A percentile compares a stretch with the other conserved stretches of the same genome.
Conservation (phyloP, 192 early-diverging fungal species). For the Coemansia sp. region DNA sequence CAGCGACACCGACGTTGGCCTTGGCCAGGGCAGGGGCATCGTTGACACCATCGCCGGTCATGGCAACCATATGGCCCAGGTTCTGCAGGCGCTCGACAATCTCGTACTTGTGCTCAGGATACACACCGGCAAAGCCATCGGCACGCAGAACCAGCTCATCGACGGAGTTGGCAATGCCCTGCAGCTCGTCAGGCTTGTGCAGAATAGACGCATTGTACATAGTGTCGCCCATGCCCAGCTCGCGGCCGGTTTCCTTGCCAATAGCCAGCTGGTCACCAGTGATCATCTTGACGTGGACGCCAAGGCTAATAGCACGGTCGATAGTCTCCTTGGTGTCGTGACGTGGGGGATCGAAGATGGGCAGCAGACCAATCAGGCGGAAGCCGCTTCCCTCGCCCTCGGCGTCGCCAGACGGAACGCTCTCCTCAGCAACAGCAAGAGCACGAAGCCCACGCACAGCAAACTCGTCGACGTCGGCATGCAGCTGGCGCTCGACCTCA, state of each 20-base stretch:
- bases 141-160: conserved; percentile 64
- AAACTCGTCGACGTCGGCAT: conserved; percentile 69
- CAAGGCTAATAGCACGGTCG: conserved; percentile 69
- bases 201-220: conserved; percentile 69
- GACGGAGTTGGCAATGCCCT: conserved; percentile 57
- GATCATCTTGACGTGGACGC: conserved; percentile 92
- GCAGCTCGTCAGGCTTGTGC: conserved; percentile 63
- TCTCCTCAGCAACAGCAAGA: conserved; percentile 72
- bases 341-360: conserved; percentile 76
- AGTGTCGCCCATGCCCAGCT: conserved; percentile 69
- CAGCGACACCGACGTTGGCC: conserved; percentile 74
- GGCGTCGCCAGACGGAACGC: conserved; percentile 58
- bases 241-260: conserved; percentile 78
- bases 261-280: conserved; percentile 90
- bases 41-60: conserved; percentile 77
- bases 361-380: conserved; percentile 69
- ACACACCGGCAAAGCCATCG: conserved; percentile 68
- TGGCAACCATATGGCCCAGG: conserved; percentile 70
- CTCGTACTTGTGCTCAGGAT: conserved; percentile 72
- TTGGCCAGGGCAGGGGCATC: conserved; percentile 71
- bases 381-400: conserved; percentile 67
- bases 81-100: conserved; percentile 67
- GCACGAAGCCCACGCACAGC: conserved; percentile 70
- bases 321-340: conserved; percentile 81
- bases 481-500: conserved; percentile 60